Evolutionary conservation across 768 basidiomycete genomes (phyloP).

Genomic region (Mycena rosella): DNA sequence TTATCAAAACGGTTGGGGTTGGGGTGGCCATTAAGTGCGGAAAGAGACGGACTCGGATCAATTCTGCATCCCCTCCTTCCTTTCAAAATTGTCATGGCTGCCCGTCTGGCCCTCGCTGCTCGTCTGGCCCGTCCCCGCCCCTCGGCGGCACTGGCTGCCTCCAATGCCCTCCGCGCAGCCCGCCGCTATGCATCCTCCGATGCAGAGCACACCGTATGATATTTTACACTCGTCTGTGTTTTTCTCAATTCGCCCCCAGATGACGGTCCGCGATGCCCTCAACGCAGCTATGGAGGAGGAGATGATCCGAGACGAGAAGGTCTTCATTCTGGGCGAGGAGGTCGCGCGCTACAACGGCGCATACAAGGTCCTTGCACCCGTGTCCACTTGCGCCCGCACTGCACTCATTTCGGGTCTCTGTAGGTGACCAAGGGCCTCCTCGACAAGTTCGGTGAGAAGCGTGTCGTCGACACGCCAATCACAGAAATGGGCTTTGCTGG

Average conservation of each 20-base stretch:
- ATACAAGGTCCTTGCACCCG: conserved; percentile 74
- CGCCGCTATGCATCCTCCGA: conserved; percentile 77
- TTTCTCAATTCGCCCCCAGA: conserved; percentile 57
- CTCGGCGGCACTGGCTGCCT: conserved; percentile 55
- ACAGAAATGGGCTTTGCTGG: conserved; percentile 99
- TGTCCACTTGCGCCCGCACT: background rate
- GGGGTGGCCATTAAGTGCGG: background rate
- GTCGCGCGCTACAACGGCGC: conserved; percentile 99
- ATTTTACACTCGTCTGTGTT: conserved; percentile 10
- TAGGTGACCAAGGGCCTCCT: conserved; percentile 98
- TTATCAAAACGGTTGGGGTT: conserved; percentile 72
- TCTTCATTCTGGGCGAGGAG: conserved; percentile 97
- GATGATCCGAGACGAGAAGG: conserved; percentile 95
- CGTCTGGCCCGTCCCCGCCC: conserved; percentile 72
- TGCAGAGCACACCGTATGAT: conserved; percentile 55
- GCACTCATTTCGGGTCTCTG: conserved; percentile 18
- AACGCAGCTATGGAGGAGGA: conserved; percentile 99
- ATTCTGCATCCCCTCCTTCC: conserved; percentile 36
- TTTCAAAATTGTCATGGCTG: conserved; percentile 60
- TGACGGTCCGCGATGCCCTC: conserved; percentile 98
- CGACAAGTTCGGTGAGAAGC: conserved; percentile 99
- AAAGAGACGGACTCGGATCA: background rate
- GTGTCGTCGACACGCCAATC: conserved; percentile 96
- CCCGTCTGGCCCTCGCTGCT: conserved; percentile 73
- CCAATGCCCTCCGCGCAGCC: conserved; percentile 55